Evolutionary conservation across 2,329 filamentous ascomycete genomes (phyloP).

Genomic region (Atkinsonella hypoxylon): DNA sequence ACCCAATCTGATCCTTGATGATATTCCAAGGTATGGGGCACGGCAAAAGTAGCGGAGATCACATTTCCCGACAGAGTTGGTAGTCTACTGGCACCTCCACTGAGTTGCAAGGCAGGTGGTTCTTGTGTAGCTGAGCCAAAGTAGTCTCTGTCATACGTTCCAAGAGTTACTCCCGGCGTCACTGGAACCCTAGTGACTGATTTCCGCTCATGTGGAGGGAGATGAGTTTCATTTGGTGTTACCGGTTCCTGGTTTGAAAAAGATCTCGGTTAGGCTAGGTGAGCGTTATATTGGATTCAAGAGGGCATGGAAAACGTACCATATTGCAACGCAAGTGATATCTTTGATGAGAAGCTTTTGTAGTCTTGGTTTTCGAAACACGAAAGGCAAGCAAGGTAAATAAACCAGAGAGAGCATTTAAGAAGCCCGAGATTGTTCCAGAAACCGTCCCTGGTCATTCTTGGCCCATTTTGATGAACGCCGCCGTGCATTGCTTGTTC

Average conservation of each 20-base stretch:
- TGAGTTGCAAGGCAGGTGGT: not conserved
- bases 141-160: conserved; percentile 5
- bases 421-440: not conserved
- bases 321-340: not conserved
- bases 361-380: not conserved
- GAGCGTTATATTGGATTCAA: not conserved
- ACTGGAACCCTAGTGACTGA: conserved; percentile 5
- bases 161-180: conserved; percentile 6
- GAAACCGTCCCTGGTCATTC: not conserved
- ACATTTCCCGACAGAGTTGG: not conserved
- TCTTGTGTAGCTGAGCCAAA: not conserved
- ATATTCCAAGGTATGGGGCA: conserved; percentile 3
- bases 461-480: too few relatives aligned
- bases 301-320: not conserved
- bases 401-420: not conserved
- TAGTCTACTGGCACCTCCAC: not conserved
- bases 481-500: not conserved
- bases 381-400: not conserved
- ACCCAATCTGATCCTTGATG: conserved; percentile 2
- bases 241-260: not conserved
- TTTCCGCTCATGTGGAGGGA: conserved; percentile 5
- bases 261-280: not conserved
- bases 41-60: conserved; percentile 4
- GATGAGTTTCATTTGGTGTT: conserved; percentile 2
- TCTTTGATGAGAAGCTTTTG: not conserved